These are phyloP conservation scores for Cyclotella baltica DNA, from an alignment of 108 stramenopile species.

Conservation along the genomic window DNA sequence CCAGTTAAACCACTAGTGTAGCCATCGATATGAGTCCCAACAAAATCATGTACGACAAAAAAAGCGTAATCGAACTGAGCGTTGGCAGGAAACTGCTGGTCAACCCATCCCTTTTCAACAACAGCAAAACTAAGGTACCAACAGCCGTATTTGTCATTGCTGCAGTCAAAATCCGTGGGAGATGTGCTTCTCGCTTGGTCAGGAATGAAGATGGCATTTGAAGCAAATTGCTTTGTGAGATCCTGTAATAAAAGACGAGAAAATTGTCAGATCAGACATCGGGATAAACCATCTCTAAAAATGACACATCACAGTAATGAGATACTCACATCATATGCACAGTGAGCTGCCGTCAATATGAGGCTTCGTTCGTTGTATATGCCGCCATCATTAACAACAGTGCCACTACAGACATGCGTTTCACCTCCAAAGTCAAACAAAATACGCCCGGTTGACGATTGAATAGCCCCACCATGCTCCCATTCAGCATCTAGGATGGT, in stretches of 20 bases:
- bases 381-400: slow-evolving; percentile 15
- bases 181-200: slow-evolving; percentile 21
- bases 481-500: not conserved
- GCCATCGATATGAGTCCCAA: slow-evolving; percentile 17
- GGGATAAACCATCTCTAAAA: not conserved
- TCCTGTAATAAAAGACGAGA: not conserved
- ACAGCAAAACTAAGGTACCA: slow-evolving; percentile 41
- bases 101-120: slow-evolving; percentile 34
- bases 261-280: not conserved
- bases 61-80: slow-evolving; percentile 39
- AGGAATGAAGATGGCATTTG: slow-evolving; percentile 20
- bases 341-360: slow-evolving; percentile 22
- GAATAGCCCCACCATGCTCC: slow-evolving; percentile 13
- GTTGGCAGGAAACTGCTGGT: slow-evolving; percentile 22
- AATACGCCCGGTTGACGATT: slow-evolving; percentile 17
- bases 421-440: slow-evolving; percentile 13
- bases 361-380: slow-evolving; percentile 14
- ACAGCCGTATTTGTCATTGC: slow-evolving; percentile 36
- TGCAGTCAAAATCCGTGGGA: slow-evolving; percentile 36
- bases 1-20: slow-evolving; percentile 23
- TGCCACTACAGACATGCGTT: slow-evolving; percentile 18
- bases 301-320: not conserved
- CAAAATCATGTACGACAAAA: slow-evolving; percentile 25
- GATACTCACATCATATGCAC: slow-evolving; percentile 23
- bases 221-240: slow-evolving; percentile 22